Evolutionary conservation across 2,329 filamentous ascomycete genomes (phyloP), one percentile per base, ranked within the genome.

Genomic region (Aspergillus niger): DNA sequence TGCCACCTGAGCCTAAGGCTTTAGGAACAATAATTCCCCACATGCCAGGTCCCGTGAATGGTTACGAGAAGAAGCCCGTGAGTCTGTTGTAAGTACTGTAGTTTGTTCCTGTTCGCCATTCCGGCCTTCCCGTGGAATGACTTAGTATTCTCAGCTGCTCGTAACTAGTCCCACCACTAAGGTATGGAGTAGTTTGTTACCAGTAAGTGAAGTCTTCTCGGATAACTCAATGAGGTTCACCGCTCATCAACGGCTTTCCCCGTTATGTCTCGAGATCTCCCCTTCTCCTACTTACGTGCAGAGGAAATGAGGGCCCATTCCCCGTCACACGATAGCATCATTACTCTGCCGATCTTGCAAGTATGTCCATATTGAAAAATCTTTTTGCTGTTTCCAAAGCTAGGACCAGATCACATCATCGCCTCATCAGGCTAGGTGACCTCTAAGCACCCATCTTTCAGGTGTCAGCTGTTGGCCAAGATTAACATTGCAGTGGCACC

Each of bases 41-140:
- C 52, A 63, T 62, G 58, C 58, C 61, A 61, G 55, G n/a, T 38
- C 28, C 58, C 58, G 30, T 56, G 44, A 36, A 38, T 58, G 20
- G 22, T 17, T 20, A 55, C 48, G 24, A 22, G 44, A 44, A 44
- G 22, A 36, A 36, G 30, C 24, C 28, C 36, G 52, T 30, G 43
- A 26, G 26, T 55, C 22, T 22, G 30, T 24, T 17, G 22, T 8
- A 10, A 22, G 5, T 43, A 28, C 3, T 54, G 20, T 26, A 11
- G 22, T 24, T n/a, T 38, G 30, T 8, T 10, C 1, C 17, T 20
- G 13, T 32, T 36, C 8, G 51, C 32, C 11, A 44, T 44, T 44
- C 41, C 41, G 17, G 5, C 10, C 41, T 43, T 24, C 24, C 15
- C 26, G n/a, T 50, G 47, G 47, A 50, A 50, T 50, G 47, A 30